Conservation (phyloP, 352 stramenopile genomes). For the Phytopythium aichiense region DNA sequence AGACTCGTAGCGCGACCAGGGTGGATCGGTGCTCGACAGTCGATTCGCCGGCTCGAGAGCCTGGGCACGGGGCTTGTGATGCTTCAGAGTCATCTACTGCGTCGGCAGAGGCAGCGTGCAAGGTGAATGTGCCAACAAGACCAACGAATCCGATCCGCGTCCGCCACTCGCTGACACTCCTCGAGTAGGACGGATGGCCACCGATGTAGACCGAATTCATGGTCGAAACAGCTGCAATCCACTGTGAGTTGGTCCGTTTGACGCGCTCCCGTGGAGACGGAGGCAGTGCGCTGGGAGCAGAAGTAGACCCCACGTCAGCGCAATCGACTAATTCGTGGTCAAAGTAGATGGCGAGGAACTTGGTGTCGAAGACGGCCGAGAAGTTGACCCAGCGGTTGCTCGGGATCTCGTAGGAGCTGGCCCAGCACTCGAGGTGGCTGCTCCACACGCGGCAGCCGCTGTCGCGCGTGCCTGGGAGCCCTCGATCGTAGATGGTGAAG, state of each 20-base stretch:
- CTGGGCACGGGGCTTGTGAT: neutral
- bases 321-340: slow-evolving; percentile 44
- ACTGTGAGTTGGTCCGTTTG: slow-evolving; percentile 10
- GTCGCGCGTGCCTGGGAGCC: slow-evolving; percentile 11
- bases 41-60: neutral
- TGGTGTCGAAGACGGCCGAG: slow-evolving; percentile 40
- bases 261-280: slow-evolving; percentile 11
- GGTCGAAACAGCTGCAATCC: slow-evolving; percentile 20
- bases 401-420: slow-evolving; percentile 42
- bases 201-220: slow-evolving; percentile 48
- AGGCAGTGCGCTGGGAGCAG: neutral
- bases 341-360: slow-evolving; percentile 43
- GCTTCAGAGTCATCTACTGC: neutral
- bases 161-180: slow-evolving; percentile 45
- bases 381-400: slow-evolving; percentile 50
- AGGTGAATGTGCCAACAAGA: slow-evolving; percentile 25
- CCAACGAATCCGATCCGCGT: slow-evolving; percentile 48
- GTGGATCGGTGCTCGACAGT: neutral
- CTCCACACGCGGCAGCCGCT: slow-evolving; percentile 45
- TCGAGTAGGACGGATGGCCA: slow-evolving; percentile 43
- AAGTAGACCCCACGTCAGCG: slow-evolving; percentile 16
- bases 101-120: neutral
- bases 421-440: slow-evolving; percentile 39
- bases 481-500: slow-evolving; percentile 55
- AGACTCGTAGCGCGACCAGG: slow-evolving; percentile 7